phyloP scores from a whole-genome alignment of 176 grass and related monocot species.

The Oryza punctata region DNA sequence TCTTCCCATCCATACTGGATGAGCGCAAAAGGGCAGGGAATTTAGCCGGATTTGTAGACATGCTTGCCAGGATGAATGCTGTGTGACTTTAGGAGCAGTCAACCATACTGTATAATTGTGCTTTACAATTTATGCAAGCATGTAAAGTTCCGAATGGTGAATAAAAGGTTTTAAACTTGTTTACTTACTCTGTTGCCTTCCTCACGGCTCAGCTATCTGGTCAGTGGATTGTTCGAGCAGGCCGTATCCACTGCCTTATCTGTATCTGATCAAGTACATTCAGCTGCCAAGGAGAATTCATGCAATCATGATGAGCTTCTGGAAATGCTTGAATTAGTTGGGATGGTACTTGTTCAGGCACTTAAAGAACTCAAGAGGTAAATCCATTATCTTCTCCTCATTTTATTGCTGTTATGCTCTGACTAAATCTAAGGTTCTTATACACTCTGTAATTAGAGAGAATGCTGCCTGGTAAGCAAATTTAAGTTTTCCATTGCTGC shows the following conservation, averaged over 20 bases:
- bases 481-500: background rate
- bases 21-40: background rate
- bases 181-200: background rate
- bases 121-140: background rate
- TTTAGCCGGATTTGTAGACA: background rate
- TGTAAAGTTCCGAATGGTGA: background rate
- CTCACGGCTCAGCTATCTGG: constrained; percentile 40
- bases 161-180: background rate
- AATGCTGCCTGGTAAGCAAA: background rate
- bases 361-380: constrained; percentile 57
- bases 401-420: background rate
- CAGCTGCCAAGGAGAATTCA: background rate
- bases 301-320: background rate
- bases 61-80: background rate
- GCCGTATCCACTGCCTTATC: constrained; percentile 31
- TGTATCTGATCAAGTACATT: constrained; percentile 11
- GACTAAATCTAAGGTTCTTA: background rate
- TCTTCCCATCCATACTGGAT: background rate
- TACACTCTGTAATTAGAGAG: background rate
- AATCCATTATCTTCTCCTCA: background rate
- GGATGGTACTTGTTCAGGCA: constrained; percentile 54
- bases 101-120: background rate
- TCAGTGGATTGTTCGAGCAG: constrained; percentile 43
- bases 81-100: background rate
- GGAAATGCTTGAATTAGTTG: constrained; percentile 50